Base-by-base conservation (phyloP, 306 rosid species). In the Vigna unguiculata region DNA sequence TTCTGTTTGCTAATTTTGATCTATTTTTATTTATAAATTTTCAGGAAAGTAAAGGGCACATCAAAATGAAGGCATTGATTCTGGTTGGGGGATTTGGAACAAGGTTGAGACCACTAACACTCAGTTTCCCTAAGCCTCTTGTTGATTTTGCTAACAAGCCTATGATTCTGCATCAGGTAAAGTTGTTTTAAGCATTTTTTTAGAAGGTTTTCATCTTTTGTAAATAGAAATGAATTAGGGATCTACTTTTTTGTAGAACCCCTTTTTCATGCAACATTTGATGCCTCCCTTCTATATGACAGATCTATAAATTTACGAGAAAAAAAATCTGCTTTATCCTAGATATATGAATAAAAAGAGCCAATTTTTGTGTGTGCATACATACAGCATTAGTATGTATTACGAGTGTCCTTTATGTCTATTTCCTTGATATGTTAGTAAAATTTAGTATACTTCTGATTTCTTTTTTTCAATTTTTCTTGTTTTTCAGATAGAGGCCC, bases 61-160 rank as follows among this genome's bases (percentile, higher is more conserved):
- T 73, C 87, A 86, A 81, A 72, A 96, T 96, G 99, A 96, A 91
- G 96, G 99, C 99, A 4, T 82, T 96, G 61, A 96, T 96, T 91
- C 90, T 96, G 6, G 99, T 96, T 49, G 99, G 99, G 64, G 99
- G 99, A 47, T 96, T 96, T 77, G 99, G 99, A 78, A 96, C 99
- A 57, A 92, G 99, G 76, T 66, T 96, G 94, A 93, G 99, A 94
- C 99, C 99, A 79, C 81, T 96, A 93, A 96, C 99, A 75, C 98
- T 96, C 69, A 96, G 98, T 83, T 25, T 96, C 65, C 99, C 99
- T 25, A 96, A 96, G 91, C 99, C 99, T 61, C 99, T 96, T 81
- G 99, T 96, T 85, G 99, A 96, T 83, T 96, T 96, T 76, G 99
- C 97, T 53, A 96, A 96, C 84, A 96, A 96, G 78, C 99, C 99